Evolutionary conservation across 805 yeast genomes (phyloP).

Genomic region (Yamadazyma tumulicola): DNA sequence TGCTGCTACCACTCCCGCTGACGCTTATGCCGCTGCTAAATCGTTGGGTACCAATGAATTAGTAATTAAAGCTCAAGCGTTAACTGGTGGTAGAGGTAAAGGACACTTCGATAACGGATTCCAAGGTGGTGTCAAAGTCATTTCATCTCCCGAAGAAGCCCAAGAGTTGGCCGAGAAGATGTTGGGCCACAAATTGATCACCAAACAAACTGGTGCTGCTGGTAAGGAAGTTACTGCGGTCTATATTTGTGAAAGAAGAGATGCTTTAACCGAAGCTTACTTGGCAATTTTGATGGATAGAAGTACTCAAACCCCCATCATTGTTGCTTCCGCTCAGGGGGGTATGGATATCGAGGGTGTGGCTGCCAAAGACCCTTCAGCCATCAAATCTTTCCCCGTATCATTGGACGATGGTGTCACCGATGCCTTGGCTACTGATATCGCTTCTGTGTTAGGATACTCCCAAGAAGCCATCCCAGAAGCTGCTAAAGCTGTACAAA

Average conservation of each 20-base stretch:
- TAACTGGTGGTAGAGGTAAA: slow-evolving; percentile 99
- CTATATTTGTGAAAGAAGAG: slow-evolving; percentile 91
- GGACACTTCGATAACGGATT: slow-evolving; percentile 95
- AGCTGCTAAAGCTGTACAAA: slow-evolving; percentile 84
- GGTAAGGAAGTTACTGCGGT: slow-evolving; percentile 98
- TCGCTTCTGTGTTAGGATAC: slow-evolving; percentile 82
- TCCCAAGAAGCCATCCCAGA: slow-evolving; percentile 70
- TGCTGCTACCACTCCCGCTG: slow-evolving; percentile 87
- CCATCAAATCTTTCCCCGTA: slow-evolving; percentile 84
- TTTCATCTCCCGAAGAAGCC: slow-evolving; percentile 82
- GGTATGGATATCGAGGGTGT: slow-evolving; percentile 99
- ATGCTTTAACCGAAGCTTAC: slow-evolving; percentile 92
- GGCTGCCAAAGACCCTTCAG: slow-evolving; percentile 85
- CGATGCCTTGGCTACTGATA: slow-evolving; percentile 65
- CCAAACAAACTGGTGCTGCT: slow-evolving; percentile 96
- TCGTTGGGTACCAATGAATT: slow-evolving; percentile 71
- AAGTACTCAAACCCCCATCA: slow-evolving; percentile 81
- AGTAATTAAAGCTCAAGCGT: slow-evolving; percentile 97
- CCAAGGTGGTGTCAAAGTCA: slow-evolving; percentile 94
- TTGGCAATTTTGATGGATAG: slow-evolving; percentile 94
- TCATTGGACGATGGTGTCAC: slow-evolving; percentile 78
- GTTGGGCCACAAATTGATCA: slow-evolving; percentile 89
- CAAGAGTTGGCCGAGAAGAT: slow-evolving; percentile 80
- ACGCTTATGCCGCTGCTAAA: slow-evolving; percentile 81
- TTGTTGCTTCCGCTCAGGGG: slow-evolving; percentile 96